Evolutionary conservation across 2,329 filamentous ascomycete genomes (phyloP).

Genomic region (Calonectria henricotiae): DNA sequence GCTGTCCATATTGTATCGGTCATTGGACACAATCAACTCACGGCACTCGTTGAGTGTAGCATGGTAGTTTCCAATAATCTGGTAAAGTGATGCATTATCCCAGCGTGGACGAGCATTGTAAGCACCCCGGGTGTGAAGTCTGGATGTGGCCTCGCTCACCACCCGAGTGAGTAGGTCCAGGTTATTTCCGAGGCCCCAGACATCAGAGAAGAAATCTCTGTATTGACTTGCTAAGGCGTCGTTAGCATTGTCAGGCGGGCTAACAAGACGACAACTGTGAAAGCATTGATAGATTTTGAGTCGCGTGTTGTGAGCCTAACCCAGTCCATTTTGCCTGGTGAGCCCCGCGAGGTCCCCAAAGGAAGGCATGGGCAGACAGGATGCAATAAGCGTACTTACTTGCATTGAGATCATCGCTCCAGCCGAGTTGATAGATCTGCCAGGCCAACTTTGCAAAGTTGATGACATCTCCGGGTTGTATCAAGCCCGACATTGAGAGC

Average conservation of each 20-base stretch:
- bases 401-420: slow-evolving; percentile 56
- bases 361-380: slow-evolving; percentile 21
- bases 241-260: slow-evolving; percentile 28
- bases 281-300: slow-evolving; percentile 19
- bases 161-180: slow-evolving; percentile 55
- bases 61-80: slow-evolving; percentile 56
- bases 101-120: slow-evolving; percentile 45
- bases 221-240: slow-evolving; percentile 53
- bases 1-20: slow-evolving; percentile 50
- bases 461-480: slow-evolving; percentile 55
- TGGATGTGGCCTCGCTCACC: slow-evolving; percentile 51
- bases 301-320: slow-evolving; percentile 23
- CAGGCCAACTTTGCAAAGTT: slow-evolving; percentile 55
- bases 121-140: slow-evolving; percentile 49
- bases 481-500: slow-evolving; percentile 48
- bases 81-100: slow-evolving; percentile 47
- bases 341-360: slow-evolving; percentile 43
- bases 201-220: slow-evolving; percentile 55
- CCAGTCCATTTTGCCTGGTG: slow-evolving; percentile 23
- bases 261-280: not conserved
- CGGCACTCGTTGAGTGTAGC: slow-evolving; percentile 55
- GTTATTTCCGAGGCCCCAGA: slow-evolving; percentile 53
- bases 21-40: slow-evolving; percentile 53
- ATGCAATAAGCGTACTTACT: slow-evolving; percentile 52
- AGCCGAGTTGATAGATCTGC: slow-evolving; percentile 56